These are phyloP conservation scores for Ploettnerulaceae sp. DNA, from an alignment of 2,329 filamentous ascomycete genomes.

Conservation along the genomic window DNA sequence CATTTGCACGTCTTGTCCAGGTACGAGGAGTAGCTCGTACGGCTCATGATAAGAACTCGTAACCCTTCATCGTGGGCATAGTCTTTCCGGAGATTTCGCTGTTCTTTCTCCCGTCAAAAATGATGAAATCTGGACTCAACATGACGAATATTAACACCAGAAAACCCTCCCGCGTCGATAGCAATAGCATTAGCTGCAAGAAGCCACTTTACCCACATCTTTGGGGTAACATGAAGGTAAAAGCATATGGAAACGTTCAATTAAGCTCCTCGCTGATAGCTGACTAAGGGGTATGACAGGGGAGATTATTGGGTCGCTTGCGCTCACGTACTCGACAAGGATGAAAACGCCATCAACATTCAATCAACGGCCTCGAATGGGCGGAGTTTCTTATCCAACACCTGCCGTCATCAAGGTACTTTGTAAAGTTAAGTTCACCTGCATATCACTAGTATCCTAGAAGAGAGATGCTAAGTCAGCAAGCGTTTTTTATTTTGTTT, in stretches of 20 bases:
- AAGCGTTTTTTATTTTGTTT: too few relatives aligned
- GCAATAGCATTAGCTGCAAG: background rate
- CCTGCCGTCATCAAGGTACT: background rate
- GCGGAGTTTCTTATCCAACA: background rate
- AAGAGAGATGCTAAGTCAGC: too few relatives aligned
- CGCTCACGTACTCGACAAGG: conserved; percentile 1
- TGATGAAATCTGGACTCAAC: background rate
- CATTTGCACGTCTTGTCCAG: background rate
- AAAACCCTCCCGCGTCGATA: background rate
- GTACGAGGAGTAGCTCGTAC: background rate
- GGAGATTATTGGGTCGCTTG: too few relatives aligned
- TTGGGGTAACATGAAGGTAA: background rate
- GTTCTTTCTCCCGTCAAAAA: background rate
- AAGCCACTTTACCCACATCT: conserved; percentile 4
- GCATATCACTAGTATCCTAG: too few relatives aligned
- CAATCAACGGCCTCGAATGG: background rate
- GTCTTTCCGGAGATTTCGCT: background rate
- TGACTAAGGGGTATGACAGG: background rate
- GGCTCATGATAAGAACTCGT: background rate
- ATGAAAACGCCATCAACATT: conserved; percentile 4
- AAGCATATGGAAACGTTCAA: background rate
- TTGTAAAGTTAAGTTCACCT: background rate
- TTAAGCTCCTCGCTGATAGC: background rate
- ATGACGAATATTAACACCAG: background rate
- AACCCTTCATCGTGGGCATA: background rate